Conservation (phyloP, 2,329 filamentous ascomycete species). For the Xylariomycetidae sp. region DNA sequence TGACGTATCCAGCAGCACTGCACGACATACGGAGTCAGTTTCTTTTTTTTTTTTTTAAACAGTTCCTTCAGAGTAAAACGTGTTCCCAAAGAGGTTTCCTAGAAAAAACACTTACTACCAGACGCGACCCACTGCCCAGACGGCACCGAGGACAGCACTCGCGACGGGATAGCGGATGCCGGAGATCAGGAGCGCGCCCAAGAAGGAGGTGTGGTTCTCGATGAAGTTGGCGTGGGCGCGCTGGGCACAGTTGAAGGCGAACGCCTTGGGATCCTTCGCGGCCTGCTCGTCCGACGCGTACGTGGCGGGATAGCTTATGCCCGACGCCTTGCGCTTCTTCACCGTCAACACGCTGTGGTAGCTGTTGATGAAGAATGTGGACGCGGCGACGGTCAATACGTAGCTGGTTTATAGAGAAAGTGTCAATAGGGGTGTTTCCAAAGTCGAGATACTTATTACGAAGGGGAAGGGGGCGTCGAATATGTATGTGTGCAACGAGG, state of each 20-base stretch:
- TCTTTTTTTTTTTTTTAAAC: too few species aligned
- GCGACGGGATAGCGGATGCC: constrained; percentile 51
- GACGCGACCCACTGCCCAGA: constrained; percentile 49
- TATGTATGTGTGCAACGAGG: background rate
- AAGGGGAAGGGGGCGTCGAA: background rate
- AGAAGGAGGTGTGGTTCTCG: constrained; percentile 53
- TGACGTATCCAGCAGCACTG: constrained; percentile 50
- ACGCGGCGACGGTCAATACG: constrained; percentile 53
- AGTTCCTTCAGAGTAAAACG: too few species aligned
- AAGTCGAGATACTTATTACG: background rate
- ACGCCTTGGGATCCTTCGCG: constrained; percentile 49
- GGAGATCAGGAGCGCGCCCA: constrained; percentile 49
- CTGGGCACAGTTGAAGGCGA: constrained; percentile 55
- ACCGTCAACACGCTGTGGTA: constrained; percentile 46
- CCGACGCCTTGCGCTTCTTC: constrained; percentile 46
- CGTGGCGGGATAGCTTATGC: constrained; percentile 51
- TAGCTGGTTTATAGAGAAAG: constrained; percentile 43
- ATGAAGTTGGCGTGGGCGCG: constrained; percentile 53
- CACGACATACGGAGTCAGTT: too few species aligned
- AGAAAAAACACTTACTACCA: too few species aligned
- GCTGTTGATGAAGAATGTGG: constrained; percentile 54
- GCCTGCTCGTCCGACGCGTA: constrained; percentile 54
- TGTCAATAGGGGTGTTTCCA: background rate
- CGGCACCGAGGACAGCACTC: constrained; percentile 43
- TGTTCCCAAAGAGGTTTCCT: too few species aligned